These are phyloP conservation scores for Yamadazyma phyllophila DNA, from an alignment of 805 yeast genomes.

Conservation along the genomic window DNA sequence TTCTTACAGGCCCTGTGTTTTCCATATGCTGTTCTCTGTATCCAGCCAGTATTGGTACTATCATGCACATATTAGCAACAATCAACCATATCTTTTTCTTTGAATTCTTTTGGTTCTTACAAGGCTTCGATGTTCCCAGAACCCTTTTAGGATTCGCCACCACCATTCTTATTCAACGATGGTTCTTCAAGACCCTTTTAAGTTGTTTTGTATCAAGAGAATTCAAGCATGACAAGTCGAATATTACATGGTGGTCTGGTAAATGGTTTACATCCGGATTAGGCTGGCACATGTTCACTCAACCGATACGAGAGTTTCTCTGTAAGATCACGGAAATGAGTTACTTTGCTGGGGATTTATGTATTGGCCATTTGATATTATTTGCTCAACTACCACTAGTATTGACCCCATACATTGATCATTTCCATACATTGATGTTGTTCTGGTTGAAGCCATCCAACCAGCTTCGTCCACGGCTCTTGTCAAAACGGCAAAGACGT, in stretches of 20 bases:
- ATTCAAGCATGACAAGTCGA: constrained; percentile 55
- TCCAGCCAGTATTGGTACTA: constrained; percentile 53
- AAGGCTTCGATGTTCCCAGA: constrained; percentile 61
- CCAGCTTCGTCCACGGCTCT: constrained; percentile 47
- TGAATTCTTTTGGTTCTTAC: constrained; percentile 64
- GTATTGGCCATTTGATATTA: constrained; percentile 56
- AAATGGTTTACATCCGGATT: constrained; percentile 62
- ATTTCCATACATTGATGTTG: constrained; percentile 63
- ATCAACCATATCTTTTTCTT: constrained; percentile 53
- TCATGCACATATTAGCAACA: constrained; percentile 55
- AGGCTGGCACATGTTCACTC: constrained; percentile 60
- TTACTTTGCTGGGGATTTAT: constrained; percentile 63
- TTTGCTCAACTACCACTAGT: constrained; percentile 60
- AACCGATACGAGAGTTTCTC: constrained; percentile 61
- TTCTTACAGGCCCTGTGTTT: constrained; percentile 49
- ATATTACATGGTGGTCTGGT: constrained; percentile 65
- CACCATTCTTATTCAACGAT: constrained; percentile 52
- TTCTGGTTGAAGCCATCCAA: constrained; percentile 64
- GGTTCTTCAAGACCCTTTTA: constrained; percentile 53
- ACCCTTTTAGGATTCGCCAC: constrained; percentile 63
- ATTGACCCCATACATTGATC: constrained; percentile 61
- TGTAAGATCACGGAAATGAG: constrained; percentile 67
- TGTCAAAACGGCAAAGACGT: constrained; percentile 43
- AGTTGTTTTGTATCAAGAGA: constrained; percentile 59
- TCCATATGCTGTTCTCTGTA: constrained; percentile 42